Evolutionary conservation across 768 basidiomycete species (phyloP).

Genomic region (Aureoboletus auriporus): DNA sequence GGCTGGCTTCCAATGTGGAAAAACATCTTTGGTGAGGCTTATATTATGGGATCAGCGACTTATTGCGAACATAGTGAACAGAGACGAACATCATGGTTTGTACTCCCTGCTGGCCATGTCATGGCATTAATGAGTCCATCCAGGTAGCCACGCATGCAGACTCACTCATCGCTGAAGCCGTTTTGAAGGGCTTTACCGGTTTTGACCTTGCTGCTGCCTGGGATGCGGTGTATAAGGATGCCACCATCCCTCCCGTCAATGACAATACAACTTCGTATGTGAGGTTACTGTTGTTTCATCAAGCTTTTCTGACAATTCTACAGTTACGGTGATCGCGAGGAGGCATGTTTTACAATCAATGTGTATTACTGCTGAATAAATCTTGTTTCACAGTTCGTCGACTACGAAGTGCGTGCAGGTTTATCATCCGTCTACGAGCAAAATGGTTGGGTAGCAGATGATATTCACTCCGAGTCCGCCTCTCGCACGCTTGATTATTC

Average conservation of each 20-base stretch:
- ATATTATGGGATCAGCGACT: not conserved
- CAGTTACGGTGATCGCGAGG: constrained; percentile 70
- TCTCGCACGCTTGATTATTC: constrained; percentile 78
- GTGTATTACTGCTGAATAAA: not conserved
- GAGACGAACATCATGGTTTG: constrained; percentile 83
- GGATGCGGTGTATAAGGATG: constrained; percentile 74
- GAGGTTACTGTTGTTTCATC: constrained; percentile 12
- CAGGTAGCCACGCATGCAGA: constrained; percentile 79
- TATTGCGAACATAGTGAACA: constrained; percentile 4
- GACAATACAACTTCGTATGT: constrained; percentile 55
- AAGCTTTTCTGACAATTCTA: not conserved
- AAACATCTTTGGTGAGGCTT: constrained; percentile 59
- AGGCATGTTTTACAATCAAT: constrained; percentile 36
- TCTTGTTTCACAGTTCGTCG: constrained; percentile 46
- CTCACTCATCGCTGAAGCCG: constrained; percentile 70
- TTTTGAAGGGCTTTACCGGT: constrained; percentile 57
- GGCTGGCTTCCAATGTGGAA: constrained; percentile 94
- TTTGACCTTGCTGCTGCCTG: constrained; percentile 66
- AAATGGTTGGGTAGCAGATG: constrained; percentile 74
- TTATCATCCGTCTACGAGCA: constrained; percentile 62
- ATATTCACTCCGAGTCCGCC: constrained; percentile 75
- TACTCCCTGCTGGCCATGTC: not conserved
- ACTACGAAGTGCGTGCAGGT: constrained; percentile 80
- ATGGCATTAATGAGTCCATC: not conserved
- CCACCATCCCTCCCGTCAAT: constrained; percentile 53